Evolutionary conservation across 805 yeast species (phyloP).

Genomic region (Saccharomycopsis javanensis): DNA sequence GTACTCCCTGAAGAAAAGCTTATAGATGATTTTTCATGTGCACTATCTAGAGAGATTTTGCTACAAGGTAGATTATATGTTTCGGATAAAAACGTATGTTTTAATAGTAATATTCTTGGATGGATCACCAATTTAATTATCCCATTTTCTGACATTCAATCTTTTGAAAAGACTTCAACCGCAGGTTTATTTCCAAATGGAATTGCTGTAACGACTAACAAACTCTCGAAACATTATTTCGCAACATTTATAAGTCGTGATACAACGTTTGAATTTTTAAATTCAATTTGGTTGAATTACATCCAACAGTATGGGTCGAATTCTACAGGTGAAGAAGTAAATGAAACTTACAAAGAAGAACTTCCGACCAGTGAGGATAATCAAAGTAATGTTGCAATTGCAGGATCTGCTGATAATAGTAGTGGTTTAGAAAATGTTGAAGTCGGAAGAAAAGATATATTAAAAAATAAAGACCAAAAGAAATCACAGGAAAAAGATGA

Average conservation of each 20-base stretch:
- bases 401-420: not conserved
- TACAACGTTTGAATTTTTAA: conserved; percentile 59
- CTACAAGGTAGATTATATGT: conserved; percentile 82
- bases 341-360: not conserved
- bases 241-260: conserved; percentile 85
- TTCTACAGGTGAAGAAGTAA: not conserved
- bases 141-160: conserved; percentile 57
- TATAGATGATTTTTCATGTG: conserved; percentile 84
- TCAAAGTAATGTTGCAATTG: not conserved
- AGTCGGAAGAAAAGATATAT: not conserved
- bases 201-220: conserved; percentile 54
- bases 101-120: conserved; percentile 78
- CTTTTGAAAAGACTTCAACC: conserved; percentile 72
- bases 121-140: conserved; percentile 81
- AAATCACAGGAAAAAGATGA: not conserved
- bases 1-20: conserved; percentile 62
- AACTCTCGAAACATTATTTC: conserved; percentile 53
- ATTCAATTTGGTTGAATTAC: conserved; percentile 51
- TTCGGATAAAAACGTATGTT: conserved; percentile 69
- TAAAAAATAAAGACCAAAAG: not conserved
- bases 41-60: conserved; percentile 75
- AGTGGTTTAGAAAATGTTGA: not conserved
- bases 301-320: conserved; percentile 9
- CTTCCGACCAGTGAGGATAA: not conserved
- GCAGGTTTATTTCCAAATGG: conserved; percentile 92